Conservation (phyloP, 768 basidiomycete genomes). For the Rhodosporidiobolus sp. region DNA sequence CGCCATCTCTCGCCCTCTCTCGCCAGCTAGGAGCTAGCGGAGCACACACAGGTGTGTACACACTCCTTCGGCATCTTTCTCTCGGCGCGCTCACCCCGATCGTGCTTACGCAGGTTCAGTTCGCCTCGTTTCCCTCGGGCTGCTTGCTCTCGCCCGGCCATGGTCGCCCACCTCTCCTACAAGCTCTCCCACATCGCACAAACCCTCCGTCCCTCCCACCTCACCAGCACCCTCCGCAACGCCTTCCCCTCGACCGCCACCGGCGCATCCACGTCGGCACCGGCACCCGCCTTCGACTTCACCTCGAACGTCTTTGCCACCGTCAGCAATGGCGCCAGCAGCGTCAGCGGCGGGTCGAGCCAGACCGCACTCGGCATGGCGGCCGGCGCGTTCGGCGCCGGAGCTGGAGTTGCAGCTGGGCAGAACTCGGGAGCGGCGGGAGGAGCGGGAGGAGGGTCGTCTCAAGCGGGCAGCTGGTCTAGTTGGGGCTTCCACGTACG, state of each 20-base stretch:
- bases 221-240: constrained; percentile 26
- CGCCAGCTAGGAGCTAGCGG: too few species aligned
- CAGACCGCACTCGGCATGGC: constrained; percentile 12
- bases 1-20: not conserved
- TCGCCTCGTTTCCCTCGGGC: not conserved
- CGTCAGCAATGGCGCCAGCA: constrained; percentile 15
- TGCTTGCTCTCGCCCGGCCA: not conserved
- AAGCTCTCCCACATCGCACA: constrained; percentile 40
- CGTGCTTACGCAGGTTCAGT: not conserved
- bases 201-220: constrained; percentile 32
- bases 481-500: constrained; percentile 36
- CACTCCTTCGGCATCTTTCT: too few species aligned
- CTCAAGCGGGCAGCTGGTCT: constrained; percentile 32
- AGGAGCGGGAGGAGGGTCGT: constrained; percentile 19
- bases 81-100: too few species aligned
- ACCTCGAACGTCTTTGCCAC: constrained; percentile 29
- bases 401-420: constrained; percentile 11
- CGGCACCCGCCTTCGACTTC: constrained; percentile 18
- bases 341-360: not conserved
- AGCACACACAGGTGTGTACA: too few species aligned
- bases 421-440: constrained; percentile 6
- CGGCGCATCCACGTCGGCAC: too few species aligned
- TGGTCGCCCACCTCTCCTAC: constrained; percentile 37
- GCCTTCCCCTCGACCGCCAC: constrained; percentile 33
- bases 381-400: constrained; percentile 21